Percentiles rank a stretch among this genome's conserved stretches.
Evolutionary conservation across 2,329 filamentous ascomycete genomes (phyloP).

Genomic region (Alternaria sp.): DNA sequence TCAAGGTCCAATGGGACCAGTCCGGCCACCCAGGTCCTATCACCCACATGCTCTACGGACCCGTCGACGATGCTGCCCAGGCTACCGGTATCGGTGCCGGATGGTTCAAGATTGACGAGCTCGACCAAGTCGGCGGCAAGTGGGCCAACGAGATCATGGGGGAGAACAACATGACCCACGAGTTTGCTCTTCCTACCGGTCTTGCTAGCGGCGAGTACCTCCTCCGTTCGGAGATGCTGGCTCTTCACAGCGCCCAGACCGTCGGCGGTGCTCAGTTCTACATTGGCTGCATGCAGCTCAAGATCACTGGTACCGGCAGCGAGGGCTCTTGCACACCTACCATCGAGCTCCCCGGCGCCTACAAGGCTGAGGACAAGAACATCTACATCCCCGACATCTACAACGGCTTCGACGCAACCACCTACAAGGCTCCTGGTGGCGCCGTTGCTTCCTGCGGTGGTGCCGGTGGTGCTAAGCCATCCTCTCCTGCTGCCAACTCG

Average conservation of each 20-base stretch:
- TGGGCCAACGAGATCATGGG: constrained; percentile 48
- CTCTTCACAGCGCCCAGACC: constrained; percentile 49
- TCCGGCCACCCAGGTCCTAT: constrained; percentile 46
- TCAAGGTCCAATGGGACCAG: constrained; percentile 42
- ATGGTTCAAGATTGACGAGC: constrained; percentile 49
- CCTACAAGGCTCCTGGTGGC: constrained; percentile 41
- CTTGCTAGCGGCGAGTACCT: constrained; percentile 49
- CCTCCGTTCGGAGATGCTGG: constrained; percentile 56
- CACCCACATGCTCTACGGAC: constrained; percentile 44
- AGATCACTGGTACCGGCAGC: constrained; percentile 49
- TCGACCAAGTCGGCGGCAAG: constrained; percentile 34
- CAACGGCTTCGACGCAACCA: constrained; percentile 40
- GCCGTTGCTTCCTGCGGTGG: constrained; percentile 34
- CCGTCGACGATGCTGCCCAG: constrained; percentile 62
- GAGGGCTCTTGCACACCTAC: constrained; percentile 47
- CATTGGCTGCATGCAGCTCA: constrained; percentile 49
- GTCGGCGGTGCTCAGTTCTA: constrained; percentile 54
- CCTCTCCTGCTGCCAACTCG: constrained; percentile 15
- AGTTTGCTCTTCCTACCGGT: constrained; percentile 49
- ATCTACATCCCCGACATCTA: constrained; percentile 48
- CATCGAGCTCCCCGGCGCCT: constrained; percentile 51
- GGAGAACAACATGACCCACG: constrained; percentile 45
- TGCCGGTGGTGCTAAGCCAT: constrained; percentile 20
- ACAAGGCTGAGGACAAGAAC: constrained; percentile 38
- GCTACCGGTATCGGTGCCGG: constrained; percentile 39